Evolutionary conservation across 768 basidiomycete genomes (phyloP).

Genomic region (Hygrocybe coccinea): DNA sequence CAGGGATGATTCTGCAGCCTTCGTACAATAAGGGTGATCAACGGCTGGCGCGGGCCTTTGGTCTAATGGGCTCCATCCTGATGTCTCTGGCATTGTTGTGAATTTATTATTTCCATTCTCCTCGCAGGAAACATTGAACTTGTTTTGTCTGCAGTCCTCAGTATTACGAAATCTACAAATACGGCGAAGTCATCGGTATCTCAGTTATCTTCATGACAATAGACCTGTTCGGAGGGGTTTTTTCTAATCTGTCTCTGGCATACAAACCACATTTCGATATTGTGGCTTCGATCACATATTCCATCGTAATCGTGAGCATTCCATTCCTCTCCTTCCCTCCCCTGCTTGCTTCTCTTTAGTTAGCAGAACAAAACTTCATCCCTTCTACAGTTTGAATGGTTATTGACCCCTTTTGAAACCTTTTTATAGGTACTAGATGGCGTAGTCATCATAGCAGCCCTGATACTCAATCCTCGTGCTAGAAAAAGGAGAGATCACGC

Average conservation of each 20-base stretch:
- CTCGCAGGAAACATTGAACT: background rate
- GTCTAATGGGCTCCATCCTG: slow-evolving; percentile 54
- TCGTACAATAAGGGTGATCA: slow-evolving; percentile 29
- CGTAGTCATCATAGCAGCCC: slow-evolving; percentile 53
- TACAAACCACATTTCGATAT: slow-evolving; percentile 62
- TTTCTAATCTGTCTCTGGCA: slow-evolving; percentile 62
- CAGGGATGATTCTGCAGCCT: slow-evolving; percentile 27
- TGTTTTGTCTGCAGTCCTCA: slow-evolving; percentile 38
- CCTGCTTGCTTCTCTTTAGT: no score
- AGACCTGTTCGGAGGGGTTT: slow-evolving; percentile 67
- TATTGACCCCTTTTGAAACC: no score
- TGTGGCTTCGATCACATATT: slow-evolving; percentile 58
- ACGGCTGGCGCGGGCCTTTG: slow-evolving; percentile 49
- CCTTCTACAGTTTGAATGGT: no score
- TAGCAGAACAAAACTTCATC: no score
- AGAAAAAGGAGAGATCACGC: background rate
- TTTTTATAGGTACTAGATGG: slow-evolving; percentile 53
- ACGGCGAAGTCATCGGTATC: slow-evolving; percentile 61
- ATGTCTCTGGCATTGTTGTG: slow-evolving; percentile 43
- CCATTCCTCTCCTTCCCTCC: background rate
- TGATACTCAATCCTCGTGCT: slow-evolving; percentile 57
- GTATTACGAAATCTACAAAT: slow-evolving; percentile 70
- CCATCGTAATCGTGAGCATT: slow-evolving; percentile 52
- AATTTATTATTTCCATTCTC: background rate
- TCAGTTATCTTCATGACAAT: slow-evolving; percentile 64